phyloP scores from a whole-genome alignment of 345 rosid genomes.

The Geranium brycei region DNA sequence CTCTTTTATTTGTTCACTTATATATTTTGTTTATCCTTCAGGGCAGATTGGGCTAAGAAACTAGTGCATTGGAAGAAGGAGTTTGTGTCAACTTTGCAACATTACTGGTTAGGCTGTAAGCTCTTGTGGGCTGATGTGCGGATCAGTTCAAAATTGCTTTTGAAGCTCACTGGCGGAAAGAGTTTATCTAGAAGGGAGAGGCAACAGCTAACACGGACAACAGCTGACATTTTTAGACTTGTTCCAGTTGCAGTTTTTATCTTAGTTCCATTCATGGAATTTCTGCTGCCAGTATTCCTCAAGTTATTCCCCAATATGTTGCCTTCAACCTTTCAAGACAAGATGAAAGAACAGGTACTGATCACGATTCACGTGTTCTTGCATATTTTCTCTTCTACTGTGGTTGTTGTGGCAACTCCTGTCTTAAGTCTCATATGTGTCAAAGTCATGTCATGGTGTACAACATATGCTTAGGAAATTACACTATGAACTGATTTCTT shows the following conservation, averaged over 20 bases:
- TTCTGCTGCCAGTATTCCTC: constrained; percentile 55
- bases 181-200: constrained; percentile 78
- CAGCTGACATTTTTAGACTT: constrained; percentile 77
- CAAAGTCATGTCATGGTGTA: no score
- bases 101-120: constrained; percentile 67
- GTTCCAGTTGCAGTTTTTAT: constrained; percentile 78
- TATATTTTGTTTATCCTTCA: constrained; percentile 14
- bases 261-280: constrained; percentile 68
- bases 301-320: constrained; percentile 67
- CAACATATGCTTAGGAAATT: no score
- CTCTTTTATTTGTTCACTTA: neutral
- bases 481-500: no score
- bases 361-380: neutral
- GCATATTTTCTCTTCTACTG: neutral
- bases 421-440: no score
- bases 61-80: constrained; percentile 52
- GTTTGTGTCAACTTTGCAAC: constrained; percentile 48
- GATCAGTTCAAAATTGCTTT: constrained; percentile 52
- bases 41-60: constrained; percentile 62
- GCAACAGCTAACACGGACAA: constrained; percentile 80
- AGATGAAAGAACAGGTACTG: constrained; percentile 65
- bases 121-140: constrained; percentile 59
- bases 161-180: constrained; percentile 58
- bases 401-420: neutral
- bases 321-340: constrained; percentile 75